phyloP scores from a whole-genome alignment of 2,329 filamentous ascomycete species.

The Fusarium chaquense region DNA sequence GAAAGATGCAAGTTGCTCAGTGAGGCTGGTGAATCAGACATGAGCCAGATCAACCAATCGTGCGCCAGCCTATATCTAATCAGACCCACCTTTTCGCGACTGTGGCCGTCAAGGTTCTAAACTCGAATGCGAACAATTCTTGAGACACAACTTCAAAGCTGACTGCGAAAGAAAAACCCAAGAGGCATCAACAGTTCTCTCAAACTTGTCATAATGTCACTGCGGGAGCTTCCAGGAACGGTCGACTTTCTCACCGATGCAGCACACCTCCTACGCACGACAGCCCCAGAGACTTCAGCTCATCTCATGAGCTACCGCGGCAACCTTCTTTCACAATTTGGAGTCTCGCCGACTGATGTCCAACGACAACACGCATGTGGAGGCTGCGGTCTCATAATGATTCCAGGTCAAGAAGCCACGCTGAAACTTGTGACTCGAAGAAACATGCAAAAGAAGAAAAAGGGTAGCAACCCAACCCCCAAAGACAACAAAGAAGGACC shows the following conservation, averaged over 20 bases:
- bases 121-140: not conserved
- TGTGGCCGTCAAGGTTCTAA: constrained; percentile 32
- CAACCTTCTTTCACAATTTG: constrained; percentile 61
- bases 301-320: constrained; percentile 68
- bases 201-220: constrained; percentile 26
- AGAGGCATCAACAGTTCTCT: not conserved
- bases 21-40: not conserved
- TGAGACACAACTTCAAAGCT: constrained; percentile 11
- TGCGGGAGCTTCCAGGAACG: constrained; percentile 46
- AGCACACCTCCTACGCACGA: constrained; percentile 65
- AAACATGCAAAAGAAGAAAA: constrained; percentile 14
- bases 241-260: constrained; percentile 67
- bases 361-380: constrained; percentile 68
- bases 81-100: constrained; percentile 15
- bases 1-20: constrained; percentile 4
- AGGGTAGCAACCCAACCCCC: constrained; percentile 6
- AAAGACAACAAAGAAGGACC: constrained; percentile 34
- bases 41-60: constrained; percentile 15
- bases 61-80: not conserved
- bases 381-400: constrained; percentile 71
- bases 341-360: constrained; percentile 58
- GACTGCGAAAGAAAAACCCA: not conserved
- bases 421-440: constrained; percentile 54
- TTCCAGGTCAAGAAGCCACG: constrained; percentile 61
- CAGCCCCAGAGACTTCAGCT: constrained; percentile 68